Evolutionary conservation across 1,139 yeast species (phyloP).

Genomic region (Pichia norvegensis): DNA sequence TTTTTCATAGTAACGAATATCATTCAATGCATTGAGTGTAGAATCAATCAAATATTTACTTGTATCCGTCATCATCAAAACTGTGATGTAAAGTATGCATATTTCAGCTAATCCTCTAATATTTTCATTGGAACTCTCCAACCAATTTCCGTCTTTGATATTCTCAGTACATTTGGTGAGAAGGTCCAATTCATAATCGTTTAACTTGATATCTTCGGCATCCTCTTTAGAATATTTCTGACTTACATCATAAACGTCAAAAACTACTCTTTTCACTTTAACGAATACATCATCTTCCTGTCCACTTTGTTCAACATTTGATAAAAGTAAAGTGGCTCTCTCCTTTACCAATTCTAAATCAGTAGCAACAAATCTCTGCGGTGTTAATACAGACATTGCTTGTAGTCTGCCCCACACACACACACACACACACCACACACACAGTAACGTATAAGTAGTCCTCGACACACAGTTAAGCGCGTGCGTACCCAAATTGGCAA

Average conservation of each 20-base stretch:
- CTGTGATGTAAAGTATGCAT: slow-evolving; percentile 3
- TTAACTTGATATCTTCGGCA: not conserved
- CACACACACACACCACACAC: too few relatives aligned
- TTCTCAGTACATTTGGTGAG: not conserved
- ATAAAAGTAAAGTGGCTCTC: slow-evolving; percentile 2
- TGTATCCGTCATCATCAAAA: not conserved
- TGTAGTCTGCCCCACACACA: too few relatives aligned
- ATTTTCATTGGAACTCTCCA: not conserved
- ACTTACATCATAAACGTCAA: slow-evolving; percentile 4
- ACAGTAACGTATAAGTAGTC: too few relatives aligned
- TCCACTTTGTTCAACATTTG: slow-evolving; percentile 2
- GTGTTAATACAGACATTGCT: slow-evolving; percentile 7
- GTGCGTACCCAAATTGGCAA: not conserved
- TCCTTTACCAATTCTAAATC: slow-evolving; percentile 4
- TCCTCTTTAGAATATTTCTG: not conserved
- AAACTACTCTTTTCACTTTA: slow-evolving; percentile 1
- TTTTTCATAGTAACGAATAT: slow-evolving; percentile 28
- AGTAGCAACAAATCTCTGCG: slow-evolving; percentile 3
- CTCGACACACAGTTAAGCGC: not conserved
- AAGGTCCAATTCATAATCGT: not conserved
- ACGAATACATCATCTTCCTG: not conserved
- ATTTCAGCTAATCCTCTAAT: slow-evolving; percentile 2
- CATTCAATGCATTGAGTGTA: slow-evolving; percentile 25
- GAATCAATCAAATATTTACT: slow-evolving; percentile 7
- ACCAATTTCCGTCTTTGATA: not conserved